Evolutionary conservation across 2,329 filamentous ascomycete species (phyloP).

Genomic region (Exutisphaerella laricina): DNA sequence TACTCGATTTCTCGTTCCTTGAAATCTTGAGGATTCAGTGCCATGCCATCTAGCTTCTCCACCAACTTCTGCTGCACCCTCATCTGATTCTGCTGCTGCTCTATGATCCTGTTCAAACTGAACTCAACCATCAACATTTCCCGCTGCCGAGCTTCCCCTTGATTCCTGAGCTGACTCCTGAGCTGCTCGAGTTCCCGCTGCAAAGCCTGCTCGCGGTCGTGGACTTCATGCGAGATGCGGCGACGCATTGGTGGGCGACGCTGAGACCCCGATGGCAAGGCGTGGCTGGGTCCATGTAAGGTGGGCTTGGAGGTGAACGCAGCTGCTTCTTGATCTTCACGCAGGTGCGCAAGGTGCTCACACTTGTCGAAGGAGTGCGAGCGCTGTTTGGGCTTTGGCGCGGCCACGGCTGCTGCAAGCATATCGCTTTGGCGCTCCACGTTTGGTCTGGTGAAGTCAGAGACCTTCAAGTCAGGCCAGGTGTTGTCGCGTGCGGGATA

Average conservation of each 20-base stretch:
- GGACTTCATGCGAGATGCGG: neutral
- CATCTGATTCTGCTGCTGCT: slow-evolving; percentile 14
- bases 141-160: slow-evolving; percentile 4
- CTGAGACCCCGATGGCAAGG: neutral
- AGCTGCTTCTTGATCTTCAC: neutral
- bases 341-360: neutral
- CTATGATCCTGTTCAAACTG: slow-evolving; percentile 7
- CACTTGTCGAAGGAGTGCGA: neutral
- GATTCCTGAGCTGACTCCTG: neutral
- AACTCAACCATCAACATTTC: slow-evolving; percentile 9
- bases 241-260: neutral
- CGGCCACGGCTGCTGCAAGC: too few relatives aligned
- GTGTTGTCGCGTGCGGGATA: neutral
- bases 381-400: neutral
- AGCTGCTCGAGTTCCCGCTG: slow-evolving; percentile 7
- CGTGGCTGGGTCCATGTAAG: neutral
- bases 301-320: neutral
- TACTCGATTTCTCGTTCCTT: too few relatives aligned
- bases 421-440: neutral
- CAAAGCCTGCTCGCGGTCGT: slow-evolving; percentile 4
- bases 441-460: neutral
- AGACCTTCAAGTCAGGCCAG: neutral
- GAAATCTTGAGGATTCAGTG: too few relatives aligned
- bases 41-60: slow-evolving; percentile 7
- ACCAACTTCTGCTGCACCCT: slow-evolving; percentile 9